phyloP scores from a whole-genome alignment of 371 early-diverging fungal genomes.

The Mucor indicus region DNA sequence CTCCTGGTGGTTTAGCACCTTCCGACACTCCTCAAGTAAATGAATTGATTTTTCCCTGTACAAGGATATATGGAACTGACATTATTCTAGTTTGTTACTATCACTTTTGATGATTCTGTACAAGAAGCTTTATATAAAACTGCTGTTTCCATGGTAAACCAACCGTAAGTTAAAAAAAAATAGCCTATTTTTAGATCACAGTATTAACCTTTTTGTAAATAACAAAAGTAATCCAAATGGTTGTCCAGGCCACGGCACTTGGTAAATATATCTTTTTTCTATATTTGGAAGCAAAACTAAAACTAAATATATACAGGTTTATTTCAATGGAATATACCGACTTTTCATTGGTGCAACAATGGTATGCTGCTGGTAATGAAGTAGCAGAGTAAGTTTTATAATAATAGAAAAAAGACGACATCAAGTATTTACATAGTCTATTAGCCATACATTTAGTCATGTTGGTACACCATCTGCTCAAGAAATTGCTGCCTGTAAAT shows the following conservation, averaged over 20 bases:
- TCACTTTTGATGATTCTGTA: slow-evolving; percentile 71
- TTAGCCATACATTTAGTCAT: slow-evolving; percentile 66
- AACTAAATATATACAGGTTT: slow-evolving; percentile 36
- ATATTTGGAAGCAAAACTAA: slow-evolving; percentile 12
- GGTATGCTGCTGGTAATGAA: slow-evolving; percentile 71
- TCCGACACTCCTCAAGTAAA: slow-evolving; percentile 57
- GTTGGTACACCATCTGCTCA: slow-evolving; percentile 38
- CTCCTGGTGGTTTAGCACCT: slow-evolving; percentile 56
- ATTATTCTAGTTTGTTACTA: slow-evolving; percentile 54
- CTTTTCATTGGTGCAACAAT: slow-evolving; percentile 61
- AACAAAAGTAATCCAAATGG: slow-evolving; percentile 66
- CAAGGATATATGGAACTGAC: too few species aligned
- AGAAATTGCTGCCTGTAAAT: slow-evolving; percentile 52
- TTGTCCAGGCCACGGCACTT: slow-evolving; percentile 54
- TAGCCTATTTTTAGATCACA: slow-evolving; percentile 5
- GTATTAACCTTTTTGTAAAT: too few species aligned
- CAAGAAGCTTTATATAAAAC: slow-evolving; percentile 39
- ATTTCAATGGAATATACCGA: slow-evolving; percentile 64
- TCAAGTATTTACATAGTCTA: slow-evolving; percentile 11
- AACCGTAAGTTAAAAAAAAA: slow-evolving; percentile 26
- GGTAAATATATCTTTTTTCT: slow-evolving; percentile 20
- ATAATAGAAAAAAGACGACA: neutral
- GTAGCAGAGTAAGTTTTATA: slow-evolving; percentile 46
- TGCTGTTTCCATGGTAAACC: slow-evolving; percentile 34
- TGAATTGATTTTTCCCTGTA: too few species aligned